phyloP scores from a whole-genome alignment of 148 eudicot genomes.

The Heliosperma pusillum region DNA sequence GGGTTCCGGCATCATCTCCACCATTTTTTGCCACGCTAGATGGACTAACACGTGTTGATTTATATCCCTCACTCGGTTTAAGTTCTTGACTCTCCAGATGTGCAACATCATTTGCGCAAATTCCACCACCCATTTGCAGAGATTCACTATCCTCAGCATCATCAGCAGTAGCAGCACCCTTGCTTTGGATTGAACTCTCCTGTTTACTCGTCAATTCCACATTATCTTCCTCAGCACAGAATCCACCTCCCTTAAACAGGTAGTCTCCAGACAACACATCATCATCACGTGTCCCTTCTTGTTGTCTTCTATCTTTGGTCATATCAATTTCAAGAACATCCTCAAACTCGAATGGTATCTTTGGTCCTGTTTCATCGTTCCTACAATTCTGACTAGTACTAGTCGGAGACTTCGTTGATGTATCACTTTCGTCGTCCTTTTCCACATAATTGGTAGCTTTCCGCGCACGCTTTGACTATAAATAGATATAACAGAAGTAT shows the following conservation, averaged over 20 bases:
- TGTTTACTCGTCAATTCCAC: constrained; percentile 15
- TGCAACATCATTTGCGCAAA: constrained; percentile 54
- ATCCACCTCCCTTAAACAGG: constrained; percentile 39
- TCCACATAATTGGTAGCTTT: constrained; percentile 57
- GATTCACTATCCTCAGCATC: constrained; percentile 42
- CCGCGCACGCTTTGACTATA: constrained; percentile 65
- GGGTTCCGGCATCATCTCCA: constrained; percentile 25
- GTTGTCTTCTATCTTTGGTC: constrained; percentile 10
- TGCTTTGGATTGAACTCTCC: constrained; percentile 21
- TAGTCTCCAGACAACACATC: constrained; percentile 27
- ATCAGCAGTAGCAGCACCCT: constrained; percentile 4
- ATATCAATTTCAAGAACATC: constrained; percentile 14
- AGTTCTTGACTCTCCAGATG: constrained; percentile 27
- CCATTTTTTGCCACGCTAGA: constrained; percentile 15
- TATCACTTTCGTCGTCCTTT: constrained; percentile 40
- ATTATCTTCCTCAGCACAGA: constrained; percentile 43
- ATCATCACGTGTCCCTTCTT: constrained; percentile 17
- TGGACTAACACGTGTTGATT: constrained; percentile 6
- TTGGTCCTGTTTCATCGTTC: constrained; percentile 26
- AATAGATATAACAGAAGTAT: not conserved
- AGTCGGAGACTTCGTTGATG: constrained; percentile 18
- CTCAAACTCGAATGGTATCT: constrained; percentile 18
- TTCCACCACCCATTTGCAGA: constrained; percentile 71
- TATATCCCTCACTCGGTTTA: constrained; percentile 18
- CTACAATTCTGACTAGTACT: not conserved